These are phyloP conservation scores for Tetradesmus obliquus DNA, from an alignment of 139 green algal genomes.

Conservation along the genomic window DNA sequence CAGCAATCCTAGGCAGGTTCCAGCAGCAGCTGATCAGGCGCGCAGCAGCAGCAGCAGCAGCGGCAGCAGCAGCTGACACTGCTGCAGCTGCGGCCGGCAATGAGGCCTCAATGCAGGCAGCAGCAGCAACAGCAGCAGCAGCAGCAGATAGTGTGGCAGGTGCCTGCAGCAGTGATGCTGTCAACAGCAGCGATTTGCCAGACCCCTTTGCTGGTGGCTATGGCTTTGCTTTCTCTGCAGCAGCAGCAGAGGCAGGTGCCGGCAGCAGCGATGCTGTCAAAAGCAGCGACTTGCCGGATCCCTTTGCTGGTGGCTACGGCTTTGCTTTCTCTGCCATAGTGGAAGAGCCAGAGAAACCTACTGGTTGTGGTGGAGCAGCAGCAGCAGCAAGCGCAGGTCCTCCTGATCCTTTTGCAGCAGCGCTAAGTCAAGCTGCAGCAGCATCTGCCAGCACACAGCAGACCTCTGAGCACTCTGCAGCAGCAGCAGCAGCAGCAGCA, in stretches of 20 bases:
- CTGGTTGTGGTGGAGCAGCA: neutral
- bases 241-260: too few relatives aligned
- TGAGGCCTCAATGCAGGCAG: neutral
- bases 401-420: neutral
- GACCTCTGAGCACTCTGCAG: neutral
- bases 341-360: neutral
- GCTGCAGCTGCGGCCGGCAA: neutral
- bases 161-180: neutral
- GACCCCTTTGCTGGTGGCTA: neutral
- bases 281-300: neutral
- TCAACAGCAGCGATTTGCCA: neutral
- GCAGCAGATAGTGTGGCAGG: neutral
- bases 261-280: neutral
- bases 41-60: neutral
- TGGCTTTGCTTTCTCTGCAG: neutral
- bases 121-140: neutral
- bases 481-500: neutral
- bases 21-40: neutral
- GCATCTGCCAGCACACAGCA: neutral
- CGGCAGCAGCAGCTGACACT: too few relatives aligned
- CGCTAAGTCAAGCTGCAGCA: neutral
- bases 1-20: neutral
- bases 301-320: neutral
- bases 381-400: neutral
- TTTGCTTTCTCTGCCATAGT: neutral